phyloP scores from a whole-genome alignment of 2,329 filamentous ascomycete genomes.

The Diaporthe destruens region DNA sequence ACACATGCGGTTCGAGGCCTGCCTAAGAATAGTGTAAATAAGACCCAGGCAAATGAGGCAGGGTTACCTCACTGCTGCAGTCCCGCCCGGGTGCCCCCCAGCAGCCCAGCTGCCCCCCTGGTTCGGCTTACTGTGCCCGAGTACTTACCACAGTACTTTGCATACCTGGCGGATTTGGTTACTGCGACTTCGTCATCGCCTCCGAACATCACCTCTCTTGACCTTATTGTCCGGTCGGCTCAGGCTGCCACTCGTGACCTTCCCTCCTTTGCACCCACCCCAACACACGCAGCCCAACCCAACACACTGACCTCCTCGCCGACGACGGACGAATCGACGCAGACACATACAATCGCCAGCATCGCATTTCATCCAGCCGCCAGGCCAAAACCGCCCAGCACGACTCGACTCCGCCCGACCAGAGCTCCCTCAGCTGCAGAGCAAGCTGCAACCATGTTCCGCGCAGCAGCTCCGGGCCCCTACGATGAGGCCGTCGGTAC shows the following conservation, averaged over 20 bases:
- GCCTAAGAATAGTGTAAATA: constrained; percentile 16
- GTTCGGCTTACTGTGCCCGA: constrained; percentile 25
- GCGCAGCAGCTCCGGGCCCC: constrained; percentile 68
- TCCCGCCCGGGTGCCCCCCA: background rate
- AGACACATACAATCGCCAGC: background rate
- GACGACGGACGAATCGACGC: background rate
- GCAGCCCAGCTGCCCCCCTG: background rate
- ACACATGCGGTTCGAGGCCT: constrained; percentile 21
- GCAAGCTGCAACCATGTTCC: constrained; percentile 65
- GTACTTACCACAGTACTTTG: background rate
- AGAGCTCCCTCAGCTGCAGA: constrained; percentile 42
- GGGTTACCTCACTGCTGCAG: constrained; percentile 18
- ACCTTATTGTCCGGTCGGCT: constrained; percentile 7
- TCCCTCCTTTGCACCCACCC: background rate
- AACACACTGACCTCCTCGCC: background rate
- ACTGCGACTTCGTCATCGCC: constrained; percentile 36
- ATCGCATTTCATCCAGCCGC: background rate
- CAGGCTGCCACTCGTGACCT: constrained; percentile 23
- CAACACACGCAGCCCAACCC: background rate
- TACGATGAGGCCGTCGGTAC: constrained; percentile 72
- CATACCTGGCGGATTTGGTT: constrained; percentile 21
- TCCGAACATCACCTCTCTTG: constrained; percentile 25
- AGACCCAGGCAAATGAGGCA: constrained; percentile 2
- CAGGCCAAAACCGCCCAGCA: constrained; percentile 24
- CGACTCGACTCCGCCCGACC: constrained; percentile 28